A percentile compares a stretch with the other conserved stretches of the same genome.
These are phyloP conservation scores for Sarocladium oryzae DNA, from an alignment of 2,329 filamentous ascomycete species.

Conservation along the genomic window DNA sequence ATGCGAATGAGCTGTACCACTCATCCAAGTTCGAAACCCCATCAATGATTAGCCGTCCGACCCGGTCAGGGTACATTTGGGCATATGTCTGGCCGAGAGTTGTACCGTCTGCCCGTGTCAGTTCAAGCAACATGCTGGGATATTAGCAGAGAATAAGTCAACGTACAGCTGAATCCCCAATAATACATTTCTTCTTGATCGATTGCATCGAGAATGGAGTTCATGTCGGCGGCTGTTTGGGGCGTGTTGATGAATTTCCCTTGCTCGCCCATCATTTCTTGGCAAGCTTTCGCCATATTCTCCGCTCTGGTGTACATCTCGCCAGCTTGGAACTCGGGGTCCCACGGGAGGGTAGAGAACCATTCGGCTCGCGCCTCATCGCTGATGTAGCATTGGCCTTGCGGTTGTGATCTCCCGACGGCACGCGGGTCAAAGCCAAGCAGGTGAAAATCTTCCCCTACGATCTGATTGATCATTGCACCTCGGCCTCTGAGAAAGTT, in stretches of 20 bases:
- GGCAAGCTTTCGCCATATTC: conserved; percentile 34
- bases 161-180: conserved; percentile 32
- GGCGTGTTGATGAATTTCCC: conserved; percentile 41
- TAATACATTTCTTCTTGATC: conserved; percentile 42
- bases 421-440: conserved; percentile 42
- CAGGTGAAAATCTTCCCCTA: conserved; percentile 39
- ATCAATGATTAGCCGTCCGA: conserved; percentile 28
- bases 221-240: conserved; percentile 45
- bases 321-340: conserved; percentile 21
- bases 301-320: not conserved
- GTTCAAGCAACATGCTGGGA: not conserved
- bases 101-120: conserved; percentile 23
- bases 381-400: conserved; percentile 33
- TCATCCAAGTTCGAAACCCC: conserved; percentile 23
- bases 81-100: conserved; percentile 35
- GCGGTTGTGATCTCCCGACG: conserved; percentile 23
- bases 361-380: conserved; percentile 19
- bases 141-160: not conserved
- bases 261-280: conserved; percentile 38
- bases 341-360: conserved; percentile 13
- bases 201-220: conserved; percentile 58
- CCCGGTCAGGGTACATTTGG: conserved; percentile 27
- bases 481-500: conserved; percentile 29
- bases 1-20: conserved; percentile 22
- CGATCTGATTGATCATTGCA: conserved; percentile 25